Percentiles rank a stretch among this genome's conserved stretches.
These are phyloP conservation scores for Citrus sinensis DNA, from an alignment of 345 rosid species.

Conservation along the genomic window DVS_A1.0 CM039163.1:48860001-48860500, in stretches of 20 bases:
- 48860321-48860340: slow-evolving; percentile 68
- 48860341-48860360: slow-evolving; percentile 83
- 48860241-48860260: slow-evolving; percentile 71
- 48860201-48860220: slow-evolving; percentile 54
- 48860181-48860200: slow-evolving; percentile 67
- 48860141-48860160: slow-evolving; percentile 60
- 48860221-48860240: slow-evolving; percentile 67
- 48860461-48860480: slow-evolving; percentile 49
- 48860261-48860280: slow-evolving; percentile 85
- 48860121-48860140: slow-evolving; percentile 69
- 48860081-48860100: slow-evolving; percentile 96
- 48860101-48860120: slow-evolving; percentile 92
- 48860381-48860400: slow-evolving; percentile 82
- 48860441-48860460: slow-evolving; percentile 84
- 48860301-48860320: slow-evolving; percentile 94
- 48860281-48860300: slow-evolving; percentile 84
- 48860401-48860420: slow-evolving; percentile 80
- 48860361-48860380: slow-evolving; percentile 93
- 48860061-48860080: slow-evolving; percentile 95
- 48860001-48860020: slow-evolving; percentile 86
- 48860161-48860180: slow-evolving; percentile 59
- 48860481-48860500: slow-evolving; percentile 64
- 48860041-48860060: slow-evolving; percentile 73
- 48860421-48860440: slow-evolving; percentile 96
- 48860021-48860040: slow-evolving; percentile 81